Evolutionary conservation across 139 green algal genomes (phyloP).

Genomic region (Picochlorum sp.): DNA sequence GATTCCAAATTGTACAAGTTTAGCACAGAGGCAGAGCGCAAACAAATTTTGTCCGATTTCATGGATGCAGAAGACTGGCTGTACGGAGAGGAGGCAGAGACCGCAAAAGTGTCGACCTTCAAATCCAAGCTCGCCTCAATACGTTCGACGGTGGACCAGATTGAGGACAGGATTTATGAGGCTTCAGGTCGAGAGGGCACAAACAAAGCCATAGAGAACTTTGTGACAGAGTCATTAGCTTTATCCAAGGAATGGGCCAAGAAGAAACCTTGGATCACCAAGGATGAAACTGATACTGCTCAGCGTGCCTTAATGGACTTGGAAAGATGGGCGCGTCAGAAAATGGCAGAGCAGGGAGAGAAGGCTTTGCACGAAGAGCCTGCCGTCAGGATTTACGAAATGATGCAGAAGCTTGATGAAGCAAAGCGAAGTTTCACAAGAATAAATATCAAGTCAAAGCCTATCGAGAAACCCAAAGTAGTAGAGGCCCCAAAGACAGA

Average conservation of each 20-base stretch:
- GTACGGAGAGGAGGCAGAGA: conserved; percentile 73
- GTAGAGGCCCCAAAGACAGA: background rate
- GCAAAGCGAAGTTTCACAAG: conserved; percentile 27
- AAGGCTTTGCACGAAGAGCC: conserved; percentile 50
- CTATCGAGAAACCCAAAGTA: conserved; percentile 16
- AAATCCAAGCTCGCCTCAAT: conserved; percentile 35
- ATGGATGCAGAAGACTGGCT: conserved; percentile 86
- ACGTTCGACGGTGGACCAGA: conserved; percentile 38
- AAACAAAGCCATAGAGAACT: background rate
- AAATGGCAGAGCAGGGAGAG: conserved; percentile 46
- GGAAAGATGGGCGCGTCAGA: conserved; percentile 43
- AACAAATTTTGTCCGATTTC: conserved; percentile 40
- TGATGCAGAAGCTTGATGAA: conserved; percentile 11
- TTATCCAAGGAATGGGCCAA: conserved; percentile 45
- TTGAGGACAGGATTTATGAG: conserved; percentile 29
- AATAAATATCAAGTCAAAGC: conserved; percentile 54
- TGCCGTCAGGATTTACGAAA: conserved; percentile 30
- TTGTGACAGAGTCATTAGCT: conserved; percentile 5
- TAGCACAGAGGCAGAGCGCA: conserved; percentile 60
- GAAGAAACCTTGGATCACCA: conserved; percentile 77
- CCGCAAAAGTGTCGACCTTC: conserved; percentile 15
- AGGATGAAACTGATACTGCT: conserved; percentile 41
- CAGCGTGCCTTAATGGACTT: conserved; percentile 45
- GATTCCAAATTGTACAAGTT: conserved; percentile 36
- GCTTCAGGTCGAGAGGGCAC: background rate